phyloP scores from a whole-genome alignment of 2,329 filamentous ascomycete species.

The Stenocarpella maydis region DNA sequence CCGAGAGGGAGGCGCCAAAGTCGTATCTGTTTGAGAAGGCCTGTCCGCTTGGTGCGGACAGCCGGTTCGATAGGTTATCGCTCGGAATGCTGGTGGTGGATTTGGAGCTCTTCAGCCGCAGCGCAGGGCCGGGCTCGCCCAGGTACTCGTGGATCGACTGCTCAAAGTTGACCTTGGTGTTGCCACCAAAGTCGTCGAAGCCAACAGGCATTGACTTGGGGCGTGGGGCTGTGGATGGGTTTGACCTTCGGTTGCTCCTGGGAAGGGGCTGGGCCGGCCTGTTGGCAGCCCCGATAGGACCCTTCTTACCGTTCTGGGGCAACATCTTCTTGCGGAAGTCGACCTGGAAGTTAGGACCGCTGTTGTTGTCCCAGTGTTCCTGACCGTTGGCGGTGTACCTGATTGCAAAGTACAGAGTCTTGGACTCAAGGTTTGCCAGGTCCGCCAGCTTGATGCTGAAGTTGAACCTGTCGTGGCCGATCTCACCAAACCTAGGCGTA shows the following conservation, averaged over 20 bases:
- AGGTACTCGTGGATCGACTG: constrained; percentile 69
- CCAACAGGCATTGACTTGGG: constrained; percentile 64
- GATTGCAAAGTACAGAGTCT: constrained; percentile 92
- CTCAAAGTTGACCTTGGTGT: constrained; percentile 65
- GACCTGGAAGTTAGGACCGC: constrained; percentile 86
- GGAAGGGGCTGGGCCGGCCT: constrained; percentile 66
- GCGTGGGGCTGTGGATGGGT: constrained; percentile 51
- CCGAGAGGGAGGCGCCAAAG: constrained; percentile 89
- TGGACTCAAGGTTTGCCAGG: constrained; percentile 87
- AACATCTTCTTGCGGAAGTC: constrained; percentile 87
- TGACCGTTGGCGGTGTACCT: constrained; percentile 84
- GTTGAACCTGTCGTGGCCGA: constrained; percentile 86
- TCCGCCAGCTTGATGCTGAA: constrained; percentile 95
- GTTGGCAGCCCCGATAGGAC: constrained; percentile 57
- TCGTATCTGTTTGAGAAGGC: constrained; percentile 95
- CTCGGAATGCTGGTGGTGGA: constrained; percentile 70
- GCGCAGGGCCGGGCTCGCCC: constrained; percentile 65
- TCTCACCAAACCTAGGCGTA: constrained; percentile 66
- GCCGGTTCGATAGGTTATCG: constrained; percentile 63
- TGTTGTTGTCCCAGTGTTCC: constrained; percentile 97
- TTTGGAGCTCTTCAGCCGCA: constrained; percentile 76
- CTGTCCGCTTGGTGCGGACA: constrained; percentile 68
- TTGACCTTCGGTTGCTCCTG: constrained; percentile 68
- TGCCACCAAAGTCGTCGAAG: constrained; percentile 76
- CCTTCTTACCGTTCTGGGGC: constrained; percentile 65